Base-by-base conservation (phyloP, 1,284 basidiomycete genomes). In the Pholiota adiposa region DNA sequence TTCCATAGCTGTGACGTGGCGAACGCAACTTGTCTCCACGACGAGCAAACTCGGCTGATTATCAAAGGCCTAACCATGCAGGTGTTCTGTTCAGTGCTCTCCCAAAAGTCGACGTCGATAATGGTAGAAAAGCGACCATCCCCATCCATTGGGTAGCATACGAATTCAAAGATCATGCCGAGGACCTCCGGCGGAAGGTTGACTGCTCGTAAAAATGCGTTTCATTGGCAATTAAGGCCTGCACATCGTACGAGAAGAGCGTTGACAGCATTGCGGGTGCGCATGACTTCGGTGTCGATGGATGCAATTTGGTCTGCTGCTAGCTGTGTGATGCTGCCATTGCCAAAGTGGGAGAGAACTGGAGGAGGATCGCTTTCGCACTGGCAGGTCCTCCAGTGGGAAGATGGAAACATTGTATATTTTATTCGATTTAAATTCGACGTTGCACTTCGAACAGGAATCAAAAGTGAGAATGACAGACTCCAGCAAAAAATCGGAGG, bases 1-100 rank as follows among this genome's bases (percentile, higher is more conserved):
- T 46, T 60, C 66, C 66, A 67, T 9, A 67, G 57, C 36, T 63
- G 62, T 14, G 66, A 56, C 4, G 61, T 50, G 11, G 48, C 33
- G 41, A 46, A 54, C n/a, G 64, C 58, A 23, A 65, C 53, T 12
- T 58, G 38, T 5, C 64, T 44, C 66, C 66, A 67, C n/a, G 59
- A 55, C 19, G 44, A 58, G 49, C 66, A 67, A 4, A 67, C 57
- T 3, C 50, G 56, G n/a, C 66, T 62, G 1, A 67, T 41, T 21
- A 67, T 60, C 9, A 67, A 19, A 1, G 66, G 66, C 16, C 62
- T 63, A 16, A 67, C 57, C 2, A 62, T 60, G 14, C 63, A 62
- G 1, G 44, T 34, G n/a, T 19, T 53, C 58, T 4, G 43, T 25
- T 16, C 48, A 51, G 3, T 52, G 23, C 1, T 31, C 5, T 5